Evolutionary conservation across 768 basidiomycete genomes (phyloP), one percentile per base, ranked within the genome.

Genomic region (Russula sp.): DNA sequence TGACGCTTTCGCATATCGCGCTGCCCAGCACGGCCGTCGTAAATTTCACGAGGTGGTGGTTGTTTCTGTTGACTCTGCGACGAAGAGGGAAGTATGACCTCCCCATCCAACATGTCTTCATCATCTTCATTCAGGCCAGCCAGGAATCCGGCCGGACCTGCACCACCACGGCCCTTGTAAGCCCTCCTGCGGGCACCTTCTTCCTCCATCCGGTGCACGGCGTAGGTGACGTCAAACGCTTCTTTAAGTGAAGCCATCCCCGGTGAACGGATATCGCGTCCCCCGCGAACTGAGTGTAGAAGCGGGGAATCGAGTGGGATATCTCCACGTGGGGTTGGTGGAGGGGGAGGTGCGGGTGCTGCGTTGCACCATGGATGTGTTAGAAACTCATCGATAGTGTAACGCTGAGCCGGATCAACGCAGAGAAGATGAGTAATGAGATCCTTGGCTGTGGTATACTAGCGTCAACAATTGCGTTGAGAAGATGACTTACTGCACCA

Each of bases 191-290:
- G 81, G 0, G 90, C 90, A 14, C 94, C 96, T 74, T 99, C 97
- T 73, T 99, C 97, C 72, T 98, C 96, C 96, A 98, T 98, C 18
- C 96, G 86, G 73, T 99, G 97, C 0, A 99, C 97, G 4, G 97
- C 96, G 73, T 98, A 98, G 1, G 97, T 96, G 70, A 99, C 88
- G 73, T 99, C 97, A 74, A 99, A 98, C 4, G 97, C 95, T 72
- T 98, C 97, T 70, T 97, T 98, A 73, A 99, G 84, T 0, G 89
- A 86, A 0, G 93, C 88, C 32, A 98, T 71, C 25, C 97, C 95
- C 3, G 97, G 97, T 54, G 96, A 98, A 45, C 92, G 86, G 7
- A 86, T 88, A 34, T 79, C 79, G 20, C 84, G 80, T 13, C 87
- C 86, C 60, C 87, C 88, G 48, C 87, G 86, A 1, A 85, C 85